Evolutionary conservation across 768 basidiomycete species (phyloP), one percentile per base, ranked within the genome.

Genomic region (Pisolithus orientalis): DNA sequence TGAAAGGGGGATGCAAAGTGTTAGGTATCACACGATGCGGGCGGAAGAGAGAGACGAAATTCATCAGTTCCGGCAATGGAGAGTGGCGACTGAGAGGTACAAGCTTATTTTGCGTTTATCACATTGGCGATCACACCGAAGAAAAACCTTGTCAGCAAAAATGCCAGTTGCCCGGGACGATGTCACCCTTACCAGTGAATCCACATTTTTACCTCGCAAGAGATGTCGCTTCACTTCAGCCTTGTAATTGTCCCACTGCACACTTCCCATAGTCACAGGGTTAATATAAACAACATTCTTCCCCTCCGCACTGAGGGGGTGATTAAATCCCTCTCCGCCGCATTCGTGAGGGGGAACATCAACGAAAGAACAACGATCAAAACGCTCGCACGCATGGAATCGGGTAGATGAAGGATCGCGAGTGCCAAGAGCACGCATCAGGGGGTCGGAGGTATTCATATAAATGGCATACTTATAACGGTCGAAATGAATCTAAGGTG

Each of bases 381-480:
- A 85, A 1, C 91, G 80, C 60, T 97, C 94, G 61, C 95, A 98
- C 0, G 94, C 94, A 62, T 99, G 95, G 62, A 98, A 96, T 1
- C 93, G 81, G 3, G 91, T 88, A 1, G 72, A 68, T 4, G 70
- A 64, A 4, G 78, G 67, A 42, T 93, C 84, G 11, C 70, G 70
- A 1, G 87, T 87, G 39, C 84, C 70, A 47, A 90, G 76, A 0
- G 70, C 60, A 14, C 74, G 72, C 40, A 92, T 70, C 60, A 83
- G 80, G 0, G 84, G 82, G 57, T 90, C 85, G 0, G 75, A 75
- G 3, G 71, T 51, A 53, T 72, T 72, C 0, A 75, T 70, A 59
- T 84, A 93, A 16, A 95, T 78, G 3, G 69, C 64, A 59, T 83
- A 62, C 63, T 97, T 96, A 73, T 97, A 96, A 34, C 88, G 78